Conservation (phyloP, 305 asterid species). For the Fraxinus ornus region DNA sequence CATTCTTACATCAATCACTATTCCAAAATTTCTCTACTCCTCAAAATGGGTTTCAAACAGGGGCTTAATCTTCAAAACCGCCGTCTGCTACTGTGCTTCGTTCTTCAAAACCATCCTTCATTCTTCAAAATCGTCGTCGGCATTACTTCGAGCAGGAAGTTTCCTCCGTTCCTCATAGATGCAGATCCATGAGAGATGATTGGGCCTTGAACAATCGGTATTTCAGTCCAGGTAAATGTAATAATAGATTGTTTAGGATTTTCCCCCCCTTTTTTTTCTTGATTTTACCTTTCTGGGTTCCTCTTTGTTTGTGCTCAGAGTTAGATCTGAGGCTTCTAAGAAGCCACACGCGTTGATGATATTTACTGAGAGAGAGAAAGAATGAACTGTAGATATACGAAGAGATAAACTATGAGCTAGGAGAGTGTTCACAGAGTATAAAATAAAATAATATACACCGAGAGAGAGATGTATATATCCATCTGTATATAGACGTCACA, state of each 20-base stretch:
- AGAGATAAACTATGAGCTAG: conserved; percentile 42
- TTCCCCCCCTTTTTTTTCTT: conserved; percentile 19
- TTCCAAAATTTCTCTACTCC: no score
- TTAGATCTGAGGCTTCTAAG: conserved; percentile 47
- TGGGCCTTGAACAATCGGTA: no score
- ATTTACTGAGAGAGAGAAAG: conserved; percentile 22
- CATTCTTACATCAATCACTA: no score
- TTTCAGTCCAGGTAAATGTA: no score
- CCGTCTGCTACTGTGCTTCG: no score
- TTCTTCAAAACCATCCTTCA: no score
- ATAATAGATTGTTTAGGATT: conserved; percentile 44
- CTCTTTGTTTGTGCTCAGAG: conserved; percentile 31
- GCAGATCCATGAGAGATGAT: no score
- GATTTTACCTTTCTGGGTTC: conserved; percentile 29
- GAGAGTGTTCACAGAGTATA: conserved; percentile 13
- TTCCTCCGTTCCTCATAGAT: no score
- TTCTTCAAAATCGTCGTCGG: no score
- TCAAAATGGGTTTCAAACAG: no score
- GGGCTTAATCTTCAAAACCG: no score
- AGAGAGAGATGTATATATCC: neutral
- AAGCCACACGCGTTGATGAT: conserved; percentile 44
- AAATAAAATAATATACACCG: conserved; percentile 3
- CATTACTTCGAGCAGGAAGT: no score
- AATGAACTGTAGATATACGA: conserved; percentile 29
- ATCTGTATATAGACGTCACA: neutral